Base-by-base conservation (phyloP, 441 rosid species). In the Populus hybrid region DNA sequence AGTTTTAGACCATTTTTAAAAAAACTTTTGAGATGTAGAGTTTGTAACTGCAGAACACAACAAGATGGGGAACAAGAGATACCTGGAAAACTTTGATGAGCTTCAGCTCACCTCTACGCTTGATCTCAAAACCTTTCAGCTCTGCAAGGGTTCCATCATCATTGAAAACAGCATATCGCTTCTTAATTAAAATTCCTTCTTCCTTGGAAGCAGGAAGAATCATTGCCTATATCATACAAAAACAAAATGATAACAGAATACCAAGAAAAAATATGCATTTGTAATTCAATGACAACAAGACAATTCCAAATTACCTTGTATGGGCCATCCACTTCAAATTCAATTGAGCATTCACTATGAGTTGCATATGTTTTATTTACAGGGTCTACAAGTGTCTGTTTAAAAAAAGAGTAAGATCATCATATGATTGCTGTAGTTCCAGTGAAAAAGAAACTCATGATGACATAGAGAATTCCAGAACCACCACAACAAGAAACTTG, bases 241-340 rank as follows among this genome's bases (percentile, higher is more conserved):
- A 79, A 67, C 20, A 66, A 34, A 35, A 34, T 42, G 59, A 77
- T 57, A 10, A 80, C 69, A 9, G 64, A 73, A 76, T 34, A 70
- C 28, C 20, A 75, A 4, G 9, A 76, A 75, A 79, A 70, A 66
- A 80, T 34, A 68, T 34, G 72, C 78, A 75, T 73, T 24, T 79
- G 50, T 36, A 70, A 79, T 69, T 42, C 65, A 76, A 54, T 32
- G 54, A 77, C 16, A 16, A 73, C 32, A 50, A 64, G n/a, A 65
- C 21, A 59, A 40, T 78, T 73, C 36, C n/a, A 61, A 7, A 74
- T 83, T 91, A 94, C 99, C 99, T 96, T 96, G 91, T 96, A 96
- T 54, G 98, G 98, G 79, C 99, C 99, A 89, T 96, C 99, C 81
- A 96, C 99, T 90, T 96, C 99, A 86, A 96, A 96, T 85, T 96